Evolutionary conservation across 257 asterid genomes (phyloP).

Genomic region (Solanum pimpinellifolium): DNA sequence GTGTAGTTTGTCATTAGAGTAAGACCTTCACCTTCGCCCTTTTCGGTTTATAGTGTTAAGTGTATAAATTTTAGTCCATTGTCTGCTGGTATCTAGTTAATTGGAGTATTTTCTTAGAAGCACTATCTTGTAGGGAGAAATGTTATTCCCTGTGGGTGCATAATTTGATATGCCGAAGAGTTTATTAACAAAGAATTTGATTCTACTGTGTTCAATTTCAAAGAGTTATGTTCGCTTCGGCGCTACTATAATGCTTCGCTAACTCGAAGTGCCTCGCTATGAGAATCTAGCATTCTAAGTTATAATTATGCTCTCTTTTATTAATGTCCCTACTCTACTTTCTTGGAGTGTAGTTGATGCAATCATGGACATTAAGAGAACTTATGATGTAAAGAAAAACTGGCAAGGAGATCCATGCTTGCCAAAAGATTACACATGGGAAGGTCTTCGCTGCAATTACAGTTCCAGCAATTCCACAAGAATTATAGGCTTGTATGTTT

Average conservation of each 20-base stretch:
- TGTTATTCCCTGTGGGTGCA: background rate
- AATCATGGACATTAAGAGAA: conserved; percentile 9
- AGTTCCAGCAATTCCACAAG: background rate
- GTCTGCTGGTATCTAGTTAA: background rate
- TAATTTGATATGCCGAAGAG: background rate
- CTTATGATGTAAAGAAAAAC: conserved; percentile 10
- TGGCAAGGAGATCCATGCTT: conserved; percentile 48
- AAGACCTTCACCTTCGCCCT: background rate
- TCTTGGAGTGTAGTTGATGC: conserved; percentile 8
- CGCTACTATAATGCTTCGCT: no score
- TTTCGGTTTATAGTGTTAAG: background rate
- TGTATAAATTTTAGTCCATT: background rate
- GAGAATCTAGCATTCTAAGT: background rate
- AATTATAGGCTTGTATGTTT: conserved; percentile 21
- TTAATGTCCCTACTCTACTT: background rate
- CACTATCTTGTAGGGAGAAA: background rate
- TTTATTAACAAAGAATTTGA: background rate
- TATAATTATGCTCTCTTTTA: background rate
- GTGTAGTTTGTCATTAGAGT: background rate
- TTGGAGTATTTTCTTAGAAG: background rate
- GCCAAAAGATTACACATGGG: conserved; percentile 14
- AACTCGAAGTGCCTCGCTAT: no score
- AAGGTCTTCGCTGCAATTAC: conserved; percentile 26
- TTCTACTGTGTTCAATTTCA: background rate
- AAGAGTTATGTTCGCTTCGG: background rate